A percentile compares a stretch with the other conserved stretches of the same genome.
Conservation (phyloP, 331 rosid species). For the Prunus yedoensis region DNA sequence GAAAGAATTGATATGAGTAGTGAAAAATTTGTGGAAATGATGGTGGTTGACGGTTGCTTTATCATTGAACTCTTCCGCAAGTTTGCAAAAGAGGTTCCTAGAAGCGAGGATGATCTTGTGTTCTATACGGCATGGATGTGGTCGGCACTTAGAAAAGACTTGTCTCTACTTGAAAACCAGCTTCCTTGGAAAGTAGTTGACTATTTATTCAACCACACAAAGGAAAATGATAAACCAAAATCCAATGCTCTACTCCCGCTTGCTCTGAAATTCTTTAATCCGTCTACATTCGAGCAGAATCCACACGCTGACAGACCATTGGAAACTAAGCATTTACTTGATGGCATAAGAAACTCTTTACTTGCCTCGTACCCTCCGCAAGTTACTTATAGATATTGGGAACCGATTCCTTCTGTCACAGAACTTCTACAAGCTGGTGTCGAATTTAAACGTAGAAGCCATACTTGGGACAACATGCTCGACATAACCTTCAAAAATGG, state of each 20-base stretch:
- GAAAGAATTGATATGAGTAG: background rate
- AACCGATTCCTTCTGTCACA: background rate
- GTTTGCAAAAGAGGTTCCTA: background rate
- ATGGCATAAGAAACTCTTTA: background rate
- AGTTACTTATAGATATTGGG: background rate
- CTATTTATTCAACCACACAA: background rate
- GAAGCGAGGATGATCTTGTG: background rate
- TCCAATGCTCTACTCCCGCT: background rate
- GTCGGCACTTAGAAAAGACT: background rate
- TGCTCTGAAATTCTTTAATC: background rate
- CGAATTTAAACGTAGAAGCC: background rate
- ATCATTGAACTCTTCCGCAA: background rate
- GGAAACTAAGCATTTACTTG: background rate
- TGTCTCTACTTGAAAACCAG: slow-evolving; percentile 13
- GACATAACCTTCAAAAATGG: background rate
- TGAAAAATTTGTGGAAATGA: background rate
- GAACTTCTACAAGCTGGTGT: background rate
- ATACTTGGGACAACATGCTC: background rate
- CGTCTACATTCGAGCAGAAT: no score
- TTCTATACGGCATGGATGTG: background rate
- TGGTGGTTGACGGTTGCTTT: background rate
- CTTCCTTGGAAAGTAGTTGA: slow-evolving; percentile 1
- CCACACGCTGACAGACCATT: background rate
- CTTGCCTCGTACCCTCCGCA: background rate
- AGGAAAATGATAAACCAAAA: background rate